These are phyloP conservation scores for Rhodotorula sp. DNA, from an alignment of 1,284 basidiomycete species.

Conservation along the genomic window DNA sequence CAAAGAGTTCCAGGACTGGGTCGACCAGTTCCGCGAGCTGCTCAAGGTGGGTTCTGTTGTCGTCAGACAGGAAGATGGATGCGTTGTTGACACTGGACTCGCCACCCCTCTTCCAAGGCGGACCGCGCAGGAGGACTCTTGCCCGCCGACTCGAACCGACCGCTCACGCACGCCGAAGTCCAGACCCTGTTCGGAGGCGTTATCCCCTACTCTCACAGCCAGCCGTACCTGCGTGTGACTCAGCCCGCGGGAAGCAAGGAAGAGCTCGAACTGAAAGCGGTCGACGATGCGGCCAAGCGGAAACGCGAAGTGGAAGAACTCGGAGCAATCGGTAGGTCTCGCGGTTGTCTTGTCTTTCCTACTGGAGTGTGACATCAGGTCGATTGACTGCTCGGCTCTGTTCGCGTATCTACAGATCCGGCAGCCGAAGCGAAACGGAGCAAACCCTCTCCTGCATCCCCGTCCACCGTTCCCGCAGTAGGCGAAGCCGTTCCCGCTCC, in stretches of 20 bases:
- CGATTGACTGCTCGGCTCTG: background rate
- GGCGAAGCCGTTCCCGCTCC: background rate
- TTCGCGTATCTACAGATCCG: background rate
- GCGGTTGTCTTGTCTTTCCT: background rate
- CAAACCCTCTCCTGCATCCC: constrained; percentile 6
- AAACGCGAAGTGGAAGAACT: constrained; percentile 24
- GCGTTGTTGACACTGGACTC: background rate
- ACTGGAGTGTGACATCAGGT: background rate
- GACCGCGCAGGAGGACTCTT: constrained; percentile 32
- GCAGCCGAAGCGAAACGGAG: constrained; percentile 14
- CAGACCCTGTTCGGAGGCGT: constrained; percentile 39
- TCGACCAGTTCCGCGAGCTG: constrained; percentile 63
- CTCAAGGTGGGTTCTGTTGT: constrained; percentile 59
- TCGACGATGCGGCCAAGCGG: constrained; percentile 24
- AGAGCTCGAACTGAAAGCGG: constrained; percentile 13
- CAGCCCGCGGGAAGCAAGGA: constrained; percentile 33
- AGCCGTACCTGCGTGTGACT: constrained; percentile 49
- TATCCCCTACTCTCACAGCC: constrained; percentile 51
- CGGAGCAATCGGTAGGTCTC: constrained; percentile 13
- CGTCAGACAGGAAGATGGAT: background rate
- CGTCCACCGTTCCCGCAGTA: background rate
- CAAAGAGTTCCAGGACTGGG: constrained; percentile 61
- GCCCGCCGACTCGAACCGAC: constrained; percentile 32
- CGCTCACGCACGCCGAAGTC: constrained; percentile 35
- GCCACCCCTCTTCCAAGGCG: constrained; percentile 9